A percentile compares a stretch with the other conserved stretches of the same genome.
Evolutionary conservation across 2,329 filamentous ascomycete species (phyloP).

Genomic region (Thielaviopsis populi): DNA sequence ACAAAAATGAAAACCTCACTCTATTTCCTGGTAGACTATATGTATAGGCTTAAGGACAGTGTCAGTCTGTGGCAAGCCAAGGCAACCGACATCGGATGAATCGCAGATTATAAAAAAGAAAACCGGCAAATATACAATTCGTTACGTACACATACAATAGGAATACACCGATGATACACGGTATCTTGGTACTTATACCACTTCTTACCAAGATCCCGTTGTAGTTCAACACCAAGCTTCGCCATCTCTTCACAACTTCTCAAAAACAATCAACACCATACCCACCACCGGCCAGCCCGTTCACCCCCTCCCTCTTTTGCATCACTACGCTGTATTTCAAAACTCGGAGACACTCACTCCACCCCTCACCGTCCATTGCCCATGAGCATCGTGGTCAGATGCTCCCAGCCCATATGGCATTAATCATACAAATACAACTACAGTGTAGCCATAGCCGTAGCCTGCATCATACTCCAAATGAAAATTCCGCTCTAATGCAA

Average conservation of each 20-base stretch:
- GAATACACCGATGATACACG: conserved; percentile 7
- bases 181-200: not conserved
- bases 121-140: not conserved
- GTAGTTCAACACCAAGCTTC: not conserved
- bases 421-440: conserved; percentile 1
- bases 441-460: not conserved
- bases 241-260: not conserved
- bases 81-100: not conserved
- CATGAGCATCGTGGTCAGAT: not conserved
- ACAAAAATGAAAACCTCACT: not conserved
- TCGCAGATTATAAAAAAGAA: not conserved
- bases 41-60: no score
- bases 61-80: no score
- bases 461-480: not conserved
- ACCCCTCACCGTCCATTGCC: not conserved
- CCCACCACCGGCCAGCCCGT: no score
- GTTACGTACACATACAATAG: conserved; percentile 6
- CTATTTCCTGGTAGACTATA: not conserved
- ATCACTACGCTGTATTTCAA: not conserved
- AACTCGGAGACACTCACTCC: not conserved
- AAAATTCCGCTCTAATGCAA: not conserved
- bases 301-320: not conserved
- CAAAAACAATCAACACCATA: no score
- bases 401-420: not conserved
- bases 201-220: not conserved